A percentile compares a stretch with the other conserved stretches of the same genome.
Conservation (phyloP, 352 stramenopile species). For the Pilasporangium apinafurcum region DNA sequence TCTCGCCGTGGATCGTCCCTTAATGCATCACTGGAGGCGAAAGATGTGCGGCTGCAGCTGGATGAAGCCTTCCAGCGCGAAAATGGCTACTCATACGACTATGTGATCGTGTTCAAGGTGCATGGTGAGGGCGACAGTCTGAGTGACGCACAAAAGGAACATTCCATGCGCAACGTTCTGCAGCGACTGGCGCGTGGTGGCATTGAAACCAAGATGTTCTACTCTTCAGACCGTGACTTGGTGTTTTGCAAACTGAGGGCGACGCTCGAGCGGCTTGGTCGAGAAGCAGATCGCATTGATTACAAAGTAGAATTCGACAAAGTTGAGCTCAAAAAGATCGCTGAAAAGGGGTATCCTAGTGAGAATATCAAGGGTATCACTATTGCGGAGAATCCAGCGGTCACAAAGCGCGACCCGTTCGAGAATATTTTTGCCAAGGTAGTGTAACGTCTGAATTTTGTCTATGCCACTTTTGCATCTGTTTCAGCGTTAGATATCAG, state of each 20-base stretch:
- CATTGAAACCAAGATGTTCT: conserved; percentile 84
- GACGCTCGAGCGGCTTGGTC: conserved; percentile 52
- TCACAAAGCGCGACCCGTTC: conserved; percentile 55
- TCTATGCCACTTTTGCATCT: neutral
- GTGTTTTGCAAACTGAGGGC: conserved; percentile 78
- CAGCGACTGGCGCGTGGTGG: conserved; percentile 56
- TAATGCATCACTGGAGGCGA: conserved; percentile 54
- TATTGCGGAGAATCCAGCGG: conserved; percentile 38
- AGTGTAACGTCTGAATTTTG: neutral
- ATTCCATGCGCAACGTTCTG: conserved; percentile 65
- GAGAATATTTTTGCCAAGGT: conserved; percentile 71
- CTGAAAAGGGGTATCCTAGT: conserved; percentile 44
- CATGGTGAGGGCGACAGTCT: conserved; percentile 61
- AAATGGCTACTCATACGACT: conserved; percentile 80
- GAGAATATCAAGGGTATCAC: conserved; percentile 56
- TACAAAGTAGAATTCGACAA: conserved; percentile 76
- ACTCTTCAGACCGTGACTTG: conserved; percentile 53
- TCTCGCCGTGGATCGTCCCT: conserved; percentile 59
- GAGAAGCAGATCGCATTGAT: conserved; percentile 71
- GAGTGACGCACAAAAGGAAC: conserved; percentile 49
- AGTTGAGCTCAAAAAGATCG: conserved; percentile 42
- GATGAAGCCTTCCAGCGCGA: conserved; percentile 53
- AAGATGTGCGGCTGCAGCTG: conserved; percentile 54
- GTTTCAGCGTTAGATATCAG: neutral
- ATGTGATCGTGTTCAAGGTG: conserved; percentile 76